Percentiles rank a stretch among this genome's conserved stretches.
phyloP scores from a whole-genome alignment of 257 asterid genomes.

The Dorcoceras hygrometricum region DNA sequence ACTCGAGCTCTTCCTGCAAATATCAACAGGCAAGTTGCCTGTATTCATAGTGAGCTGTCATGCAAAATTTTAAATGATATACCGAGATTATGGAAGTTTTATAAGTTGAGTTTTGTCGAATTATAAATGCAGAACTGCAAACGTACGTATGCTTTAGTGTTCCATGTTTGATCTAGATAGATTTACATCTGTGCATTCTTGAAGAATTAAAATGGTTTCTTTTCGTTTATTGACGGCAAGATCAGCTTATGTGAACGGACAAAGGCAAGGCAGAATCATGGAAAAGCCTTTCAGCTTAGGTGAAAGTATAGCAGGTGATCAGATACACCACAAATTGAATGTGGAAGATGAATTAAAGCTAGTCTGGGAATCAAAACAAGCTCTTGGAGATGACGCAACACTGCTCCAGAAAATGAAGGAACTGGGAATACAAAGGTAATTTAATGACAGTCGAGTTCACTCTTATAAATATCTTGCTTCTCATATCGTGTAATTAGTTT shows the following conservation, averaged over 20 bases:
- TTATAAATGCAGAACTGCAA: no score
- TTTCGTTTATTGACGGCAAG: neutral
- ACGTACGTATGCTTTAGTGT: no score
- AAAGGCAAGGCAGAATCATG: slow-evolving; percentile 77
- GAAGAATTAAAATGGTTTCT: neutral
- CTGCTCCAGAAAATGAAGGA: slow-evolving; percentile 65
- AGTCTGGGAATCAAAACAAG: slow-evolving; percentile 59
- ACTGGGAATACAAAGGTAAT: slow-evolving; percentile 77
- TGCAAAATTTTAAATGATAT: neutral
- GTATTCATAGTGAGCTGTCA: neutral
- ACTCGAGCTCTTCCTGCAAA: slow-evolving; percentile 69
- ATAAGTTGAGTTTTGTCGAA: neutral
- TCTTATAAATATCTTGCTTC: neutral
- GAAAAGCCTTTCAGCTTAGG: slow-evolving; percentile 75
- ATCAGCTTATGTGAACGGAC: slow-evolving; percentile 94
- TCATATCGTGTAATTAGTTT: neutral
- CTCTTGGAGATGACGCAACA: slow-evolving; percentile 33
- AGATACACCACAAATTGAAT: slow-evolving; percentile 40
- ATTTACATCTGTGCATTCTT: neutral
- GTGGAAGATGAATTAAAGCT: slow-evolving; percentile 80
- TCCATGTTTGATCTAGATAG: neutral
- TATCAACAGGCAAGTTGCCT: slow-evolving; percentile 78
- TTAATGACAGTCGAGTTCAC: neutral
- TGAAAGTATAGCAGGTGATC: slow-evolving; percentile 60
- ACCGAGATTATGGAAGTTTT: neutral